A percentile compares a stretch with the other conserved stretches of the same genome.
phyloP scores from a whole-genome alignment of 129 eudicot genomes.

The Rutidosis leptorrhynchoides region DNA sequence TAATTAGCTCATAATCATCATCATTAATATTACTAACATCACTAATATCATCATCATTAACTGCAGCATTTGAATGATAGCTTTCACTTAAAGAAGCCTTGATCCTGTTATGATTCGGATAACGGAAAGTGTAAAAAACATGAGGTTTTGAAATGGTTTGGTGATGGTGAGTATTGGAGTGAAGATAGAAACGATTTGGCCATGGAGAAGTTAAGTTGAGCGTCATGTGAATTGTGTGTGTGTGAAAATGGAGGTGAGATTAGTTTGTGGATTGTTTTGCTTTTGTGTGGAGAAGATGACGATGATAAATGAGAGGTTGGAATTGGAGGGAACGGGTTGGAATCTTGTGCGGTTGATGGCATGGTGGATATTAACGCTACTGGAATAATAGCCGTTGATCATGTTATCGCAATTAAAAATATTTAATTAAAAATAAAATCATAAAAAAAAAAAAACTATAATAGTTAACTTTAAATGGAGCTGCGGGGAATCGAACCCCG shows the following conservation, averaged over 20 bases:
- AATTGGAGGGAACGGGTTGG: slow-evolving; percentile 8
- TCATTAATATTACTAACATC: neutral
- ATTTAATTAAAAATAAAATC: too few relatives aligned
- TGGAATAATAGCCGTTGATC: neutral
- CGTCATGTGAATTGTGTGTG: slow-evolving; percentile 34
- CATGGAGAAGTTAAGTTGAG: slow-evolving; percentile 41
- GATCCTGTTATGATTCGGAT: neutral
- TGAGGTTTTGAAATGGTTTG: slow-evolving; percentile 37
- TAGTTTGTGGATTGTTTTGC: neutral
- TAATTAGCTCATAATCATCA: slow-evolving; percentile 35
- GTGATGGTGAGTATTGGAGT: slow-evolving; percentile 5
- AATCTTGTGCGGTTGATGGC: neutral
- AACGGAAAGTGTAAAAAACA: slow-evolving; percentile 29
- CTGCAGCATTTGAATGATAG: slow-evolving; percentile 22
- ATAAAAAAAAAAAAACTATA: too few relatives aligned
- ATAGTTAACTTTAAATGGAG: slow-evolving; percentile 47
- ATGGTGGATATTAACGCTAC: neutral
- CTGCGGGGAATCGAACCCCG: slow-evolving; percentile 99
- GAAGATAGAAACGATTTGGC: slow-evolving; percentile 29
- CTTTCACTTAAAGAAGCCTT: slow-evolving; percentile 42
- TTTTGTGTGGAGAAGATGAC: slow-evolving; percentile 38
- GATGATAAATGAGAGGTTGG: slow-evolving; percentile 67
- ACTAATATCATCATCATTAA: slow-evolving; percentile 12
- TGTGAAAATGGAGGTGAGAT: slow-evolving; percentile 20
- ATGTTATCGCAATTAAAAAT: too few relatives aligned